Conservation (phyloP, 176 grass and related monocot species). For the Aegilops longissima region DNA sequence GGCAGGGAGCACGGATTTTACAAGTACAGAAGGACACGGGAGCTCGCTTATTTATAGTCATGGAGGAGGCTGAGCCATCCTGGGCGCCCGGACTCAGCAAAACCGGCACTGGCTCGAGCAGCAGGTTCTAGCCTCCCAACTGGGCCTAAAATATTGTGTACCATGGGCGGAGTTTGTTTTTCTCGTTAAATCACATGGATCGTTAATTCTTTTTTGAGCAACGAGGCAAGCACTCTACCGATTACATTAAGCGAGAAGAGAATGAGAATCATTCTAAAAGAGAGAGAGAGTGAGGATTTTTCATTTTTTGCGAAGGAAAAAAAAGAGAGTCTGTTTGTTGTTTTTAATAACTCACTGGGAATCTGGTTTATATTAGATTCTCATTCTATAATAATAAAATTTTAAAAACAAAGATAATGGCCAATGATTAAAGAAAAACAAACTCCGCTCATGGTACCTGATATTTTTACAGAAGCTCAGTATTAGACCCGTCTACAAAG, state of each 20-base stretch:
- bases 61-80: background rate
- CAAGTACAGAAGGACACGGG: background rate
- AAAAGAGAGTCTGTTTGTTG: too few species aligned
- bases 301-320: too few species aligned
- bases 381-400: too few species aligned
- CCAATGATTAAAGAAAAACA: too few species aligned
- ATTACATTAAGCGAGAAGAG: background rate
- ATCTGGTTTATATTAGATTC: too few species aligned
- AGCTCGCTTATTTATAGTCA: constrained; percentile 33
- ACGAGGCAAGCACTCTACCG: background rate
- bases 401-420: too few species aligned
- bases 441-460: too few species aligned
- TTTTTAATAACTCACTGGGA: too few species aligned
- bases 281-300: background rate
- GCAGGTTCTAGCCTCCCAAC: background rate
- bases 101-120: background rate
- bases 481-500: too few species aligned
- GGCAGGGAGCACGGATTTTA: constrained; percentile 28
- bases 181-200: background rate
- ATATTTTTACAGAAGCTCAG: too few species aligned
- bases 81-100: background rate
- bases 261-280: background rate
- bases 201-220: background rate
- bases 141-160: background rate
- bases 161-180: background rate